Conservation (phyloP, 495 filamentous ascomycete genomes). For the Talaromyces stipitatus region DNA sequence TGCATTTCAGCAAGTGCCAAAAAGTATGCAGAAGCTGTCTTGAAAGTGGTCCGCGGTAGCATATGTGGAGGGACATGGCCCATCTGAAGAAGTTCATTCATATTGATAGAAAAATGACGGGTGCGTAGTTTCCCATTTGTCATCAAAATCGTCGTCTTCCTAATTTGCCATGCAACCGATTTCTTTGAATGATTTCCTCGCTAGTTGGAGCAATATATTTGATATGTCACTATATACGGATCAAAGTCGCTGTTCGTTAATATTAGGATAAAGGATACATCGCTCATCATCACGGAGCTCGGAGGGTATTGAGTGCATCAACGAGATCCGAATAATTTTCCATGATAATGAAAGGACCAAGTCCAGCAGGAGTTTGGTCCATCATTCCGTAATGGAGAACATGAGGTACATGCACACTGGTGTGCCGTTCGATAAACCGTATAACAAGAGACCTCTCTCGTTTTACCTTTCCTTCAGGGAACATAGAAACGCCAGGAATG, state of each 20-base stretch:
- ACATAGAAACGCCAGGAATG: slow-evolving; percentile 15
- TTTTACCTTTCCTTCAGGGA: slow-evolving; percentile 25
- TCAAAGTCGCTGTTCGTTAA: slow-evolving; percentile 19
- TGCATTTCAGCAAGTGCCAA: slow-evolving; percentile 35
- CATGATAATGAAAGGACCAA: slow-evolving; percentile 43
- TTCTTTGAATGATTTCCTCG: slow-evolving; percentile 13
- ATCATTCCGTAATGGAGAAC: slow-evolving; percentile 25
- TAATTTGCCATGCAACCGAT: slow-evolving; percentile 22
- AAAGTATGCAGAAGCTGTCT: slow-evolving; percentile 20
- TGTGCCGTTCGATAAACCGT: slow-evolving; percentile 22
- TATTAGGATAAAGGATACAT: slow-evolving; percentile 21
- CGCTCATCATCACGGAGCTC: slow-evolving; percentile 6
- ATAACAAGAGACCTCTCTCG: slow-evolving; percentile 35
- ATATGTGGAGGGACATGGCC: slow-evolving; percentile 20
- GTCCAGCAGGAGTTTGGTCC: slow-evolving; percentile 15
- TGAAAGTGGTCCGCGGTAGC: slow-evolving; percentile 28
- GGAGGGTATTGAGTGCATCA: slow-evolving; percentile 21
- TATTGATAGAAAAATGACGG: slow-evolving; percentile 18
- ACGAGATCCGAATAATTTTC: slow-evolving; percentile 24
- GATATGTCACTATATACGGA: slow-evolving; percentile 26
- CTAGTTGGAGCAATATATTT: slow-evolving; percentile 26
- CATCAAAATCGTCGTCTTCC: slow-evolving; percentile 11
- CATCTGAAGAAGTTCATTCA: slow-evolving; percentile 24
- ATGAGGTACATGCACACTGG: slow-evolving; percentile 25
- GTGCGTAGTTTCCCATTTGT: slow-evolving; percentile 10